phyloP scores from a whole-genome alignment of 768 basidiomycete genomes.

The Kwoniella newhampshirensis region DNA sequence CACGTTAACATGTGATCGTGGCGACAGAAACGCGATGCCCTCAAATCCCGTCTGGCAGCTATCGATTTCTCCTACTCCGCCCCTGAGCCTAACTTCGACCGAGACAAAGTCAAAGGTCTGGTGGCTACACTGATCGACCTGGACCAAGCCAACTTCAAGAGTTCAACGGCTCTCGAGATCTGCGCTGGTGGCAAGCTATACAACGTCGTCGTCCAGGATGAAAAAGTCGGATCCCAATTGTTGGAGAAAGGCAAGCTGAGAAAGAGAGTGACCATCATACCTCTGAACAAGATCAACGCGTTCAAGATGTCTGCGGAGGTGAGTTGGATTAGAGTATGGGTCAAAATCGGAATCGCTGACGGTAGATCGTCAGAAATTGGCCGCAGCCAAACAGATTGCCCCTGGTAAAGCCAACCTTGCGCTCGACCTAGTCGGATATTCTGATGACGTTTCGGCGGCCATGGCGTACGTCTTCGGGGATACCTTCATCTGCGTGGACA shows the following conservation, averaged over 20 bases:
- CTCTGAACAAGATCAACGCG: slow-evolving; percentile 83
- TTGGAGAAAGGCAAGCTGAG: slow-evolving; percentile 73
- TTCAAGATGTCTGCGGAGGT: slow-evolving; percentile 61
- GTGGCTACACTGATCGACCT: slow-evolving; percentile 86
- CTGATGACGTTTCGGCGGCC: slow-evolving; percentile 76
- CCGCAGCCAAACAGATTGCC: slow-evolving; percentile 68
- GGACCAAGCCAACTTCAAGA: slow-evolving; percentile 66
- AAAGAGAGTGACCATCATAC: slow-evolving; percentile 89
- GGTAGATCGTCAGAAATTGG: slow-evolving; percentile 66
- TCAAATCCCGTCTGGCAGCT: slow-evolving; percentile 66
- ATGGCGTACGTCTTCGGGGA: slow-evolving; percentile 93
- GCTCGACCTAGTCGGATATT: slow-evolving; percentile 81
- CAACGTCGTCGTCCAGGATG: slow-evolving; percentile 91
- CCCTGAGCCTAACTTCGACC: slow-evolving; percentile 78
- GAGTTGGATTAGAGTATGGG: slow-evolving; percentile 27
- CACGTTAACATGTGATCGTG: background rate
- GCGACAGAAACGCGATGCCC: slow-evolving; percentile 51
- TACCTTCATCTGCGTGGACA: slow-evolving; percentile 85
- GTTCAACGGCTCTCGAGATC: slow-evolving; percentile 88
- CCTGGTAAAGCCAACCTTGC: slow-evolving; percentile 80
- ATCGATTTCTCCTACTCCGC: slow-evolving; percentile 80
- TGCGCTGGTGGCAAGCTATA: slow-evolving; percentile 85
- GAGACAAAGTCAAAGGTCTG: slow-evolving; percentile 81
- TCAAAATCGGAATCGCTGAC: background rate
- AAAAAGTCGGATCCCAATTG: slow-evolving; percentile 79